Base-by-base conservation (phyloP, 768 basidiomycete species). In the Nidula microcarpa region DNA sequence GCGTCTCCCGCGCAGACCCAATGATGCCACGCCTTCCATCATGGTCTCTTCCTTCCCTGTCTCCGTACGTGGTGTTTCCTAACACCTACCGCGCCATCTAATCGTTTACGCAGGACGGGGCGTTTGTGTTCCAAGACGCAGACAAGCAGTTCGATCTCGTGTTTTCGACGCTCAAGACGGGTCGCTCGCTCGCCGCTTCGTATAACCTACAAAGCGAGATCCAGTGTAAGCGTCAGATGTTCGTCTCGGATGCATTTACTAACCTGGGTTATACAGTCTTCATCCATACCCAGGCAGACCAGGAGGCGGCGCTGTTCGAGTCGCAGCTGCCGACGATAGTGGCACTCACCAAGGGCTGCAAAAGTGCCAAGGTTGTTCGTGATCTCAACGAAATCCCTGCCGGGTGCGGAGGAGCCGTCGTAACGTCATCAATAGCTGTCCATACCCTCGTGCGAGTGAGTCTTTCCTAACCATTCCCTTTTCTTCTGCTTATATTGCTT, bases 141-240 rank as follows among this genome's bases (percentile, higher is more conserved):
- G 91, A 92, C 54, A 84, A 82, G 62, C 79, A 86, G 43, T 99
- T 98, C 63, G 91, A 94, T 64, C 76, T 91, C 44, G 86, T 94
- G 17, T 91, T 96, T 67, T 76, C 80, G 34, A 84, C 84, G 2
- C 76, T 97, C 65, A 87, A 85, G 66, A 72, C 88, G 4, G 86
- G 88, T 7, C 86, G 96, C 32, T 94, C 91, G 4, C 74, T 97
- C 37, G 87, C 94, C 14, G 91, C 91, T 3, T 87, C 88, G 5
- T 98, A 97, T 70, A 92, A 88, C 68, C 69, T 99, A 41, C 92
- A 91, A 63, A 84, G 71, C 41, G 87, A 94, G 60, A 86, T 95
- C 16, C 91, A 94, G 66, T 73, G 91, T 91, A 60, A 23, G 83
- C 69, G 5, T 33, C 39, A 16, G 39, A 4, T 43, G 48, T 5